These are phyloP conservation scores for Lactarius psammicola DNA, from an alignment of 768 basidiomycete genomes.

Conservation along the genomic window DNA sequence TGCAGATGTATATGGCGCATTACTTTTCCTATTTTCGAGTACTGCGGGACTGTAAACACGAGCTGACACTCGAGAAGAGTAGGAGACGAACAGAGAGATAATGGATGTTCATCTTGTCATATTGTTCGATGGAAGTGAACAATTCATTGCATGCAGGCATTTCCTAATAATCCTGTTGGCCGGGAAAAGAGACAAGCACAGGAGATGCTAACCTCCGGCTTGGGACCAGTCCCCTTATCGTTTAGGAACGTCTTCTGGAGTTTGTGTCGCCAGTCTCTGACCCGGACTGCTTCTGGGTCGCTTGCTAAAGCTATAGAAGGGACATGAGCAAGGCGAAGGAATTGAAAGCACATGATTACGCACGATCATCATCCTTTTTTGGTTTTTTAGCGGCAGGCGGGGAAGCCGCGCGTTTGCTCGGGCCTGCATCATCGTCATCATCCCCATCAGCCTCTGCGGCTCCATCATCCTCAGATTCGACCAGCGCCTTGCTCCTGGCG, in stretches of 20 bases:
- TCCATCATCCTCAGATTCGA: constrained; percentile 67
- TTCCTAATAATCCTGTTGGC: constrained; percentile 47
- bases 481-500: constrained; percentile 57
- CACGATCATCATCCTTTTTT: constrained; percentile 59
- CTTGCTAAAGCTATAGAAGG: constrained; percentile 43
- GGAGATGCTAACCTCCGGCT: constrained; percentile 53
- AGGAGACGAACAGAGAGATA: constrained; percentile 53
- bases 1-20: constrained; percentile 82
- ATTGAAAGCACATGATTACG: constrained; percentile 45
- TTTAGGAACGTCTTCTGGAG: constrained; percentile 85
- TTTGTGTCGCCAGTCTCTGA: constrained; percentile 90
- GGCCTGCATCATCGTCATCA: constrained; percentile 41
- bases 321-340: background rate
- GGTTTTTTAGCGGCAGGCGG: constrained; percentile 66
- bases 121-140: constrained; percentile 74
- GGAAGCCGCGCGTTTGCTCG: constrained; percentile 50
- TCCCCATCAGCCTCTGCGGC: constrained; percentile 37
- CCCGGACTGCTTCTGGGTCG: constrained; percentile 67
- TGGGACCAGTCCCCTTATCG: constrained; percentile 54
- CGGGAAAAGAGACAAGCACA: constrained; percentile 4
- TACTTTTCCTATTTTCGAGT: constrained; percentile 82
- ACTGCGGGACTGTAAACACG: constrained; percentile 35
- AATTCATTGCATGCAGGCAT: constrained; percentile 71
- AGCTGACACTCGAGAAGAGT: background rate
- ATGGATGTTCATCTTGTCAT: constrained; percentile 73